Percentiles rank a stretch among this genome's conserved stretches.
phyloP scores from a whole-genome alignment of 2,329 filamentous ascomycete species.

The Delphinella strobiligena region DNA sequence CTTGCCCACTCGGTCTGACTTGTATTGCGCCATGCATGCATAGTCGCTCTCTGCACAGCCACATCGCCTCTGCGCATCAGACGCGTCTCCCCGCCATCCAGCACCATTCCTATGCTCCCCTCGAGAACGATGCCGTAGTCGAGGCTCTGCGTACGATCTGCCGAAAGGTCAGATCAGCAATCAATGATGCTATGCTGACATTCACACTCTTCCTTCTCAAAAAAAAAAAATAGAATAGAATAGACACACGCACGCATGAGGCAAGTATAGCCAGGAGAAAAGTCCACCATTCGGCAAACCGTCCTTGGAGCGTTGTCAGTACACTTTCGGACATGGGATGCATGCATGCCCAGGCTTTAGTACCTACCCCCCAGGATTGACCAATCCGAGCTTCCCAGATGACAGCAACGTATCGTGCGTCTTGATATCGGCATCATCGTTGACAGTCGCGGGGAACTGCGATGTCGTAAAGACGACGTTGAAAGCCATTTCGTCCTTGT shows the following conservation, averaged over 20 bases:
- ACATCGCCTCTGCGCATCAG: conserved; percentile 24
- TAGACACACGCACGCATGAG: conserved; percentile 13
- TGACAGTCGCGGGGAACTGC: conserved; percentile 35
- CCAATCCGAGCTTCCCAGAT: conserved; percentile 35
- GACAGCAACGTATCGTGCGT: conserved; percentile 33
- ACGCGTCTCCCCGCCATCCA: conserved; percentile 22
- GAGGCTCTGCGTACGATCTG: conserved; percentile 21
- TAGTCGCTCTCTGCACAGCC: conserved; percentile 27
- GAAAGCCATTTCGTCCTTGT: conserved; percentile 36
- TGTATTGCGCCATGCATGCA: conserved; percentile 22
- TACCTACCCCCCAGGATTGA: conserved; percentile 37
- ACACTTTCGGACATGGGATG: no score
- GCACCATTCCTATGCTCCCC: conserved; percentile 20
- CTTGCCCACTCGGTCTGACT: conserved; percentile 19
- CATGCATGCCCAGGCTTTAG: no score
- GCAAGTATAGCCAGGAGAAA: conserved; percentile 20
- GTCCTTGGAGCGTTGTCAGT: no score
- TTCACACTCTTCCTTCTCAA: no score
- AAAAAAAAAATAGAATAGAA: no score
- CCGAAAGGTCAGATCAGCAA: background rate
- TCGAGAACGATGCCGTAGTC: conserved; percentile 27
- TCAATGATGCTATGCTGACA: no score
- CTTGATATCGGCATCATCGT: conserved; percentile 34
- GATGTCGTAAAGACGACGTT: conserved; percentile 40
- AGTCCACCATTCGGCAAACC: conserved; percentile 30